Percentiles rank a stretch among this genome's conserved stretches.
These are phyloP conservation scores for Ophiocordyceps camponoti-leonardi DNA, from an alignment of 2,329 filamentous ascomycete genomes.

Conservation along the genomic window DNA sequence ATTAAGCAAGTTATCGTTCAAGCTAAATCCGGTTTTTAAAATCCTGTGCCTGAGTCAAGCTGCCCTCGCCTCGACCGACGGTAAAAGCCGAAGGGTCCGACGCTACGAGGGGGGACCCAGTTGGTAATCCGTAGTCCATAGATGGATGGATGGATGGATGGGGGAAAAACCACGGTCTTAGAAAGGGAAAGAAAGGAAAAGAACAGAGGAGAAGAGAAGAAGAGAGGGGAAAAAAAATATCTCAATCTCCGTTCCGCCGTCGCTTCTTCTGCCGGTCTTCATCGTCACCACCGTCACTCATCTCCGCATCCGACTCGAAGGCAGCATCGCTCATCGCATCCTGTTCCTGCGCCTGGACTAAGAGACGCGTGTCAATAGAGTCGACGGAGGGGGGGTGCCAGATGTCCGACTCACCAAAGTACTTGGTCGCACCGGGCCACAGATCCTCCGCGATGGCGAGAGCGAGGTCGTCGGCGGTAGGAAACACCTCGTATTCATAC, in stretches of 20 bases:
- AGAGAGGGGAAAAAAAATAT: too few species aligned
- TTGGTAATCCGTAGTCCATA: too few species aligned
- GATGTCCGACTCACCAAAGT: constrained; percentile 65
- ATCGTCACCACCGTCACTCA: constrained; percentile 24
- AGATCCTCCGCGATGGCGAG: constrained; percentile 71
- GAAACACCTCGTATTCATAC: constrained; percentile 67
- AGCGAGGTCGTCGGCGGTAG: constrained; percentile 71
- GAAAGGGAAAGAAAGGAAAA: neutral
- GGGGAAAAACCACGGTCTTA: neutral
- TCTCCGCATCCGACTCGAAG: constrained; percentile 32
- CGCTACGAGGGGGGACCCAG: too few species aligned
- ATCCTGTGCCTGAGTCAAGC: too few species aligned
- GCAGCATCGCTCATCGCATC: constrained; percentile 52
- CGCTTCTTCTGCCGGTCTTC: constrained; percentile 10
- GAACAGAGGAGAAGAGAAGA: too few species aligned
- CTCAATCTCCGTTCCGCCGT: neutral
- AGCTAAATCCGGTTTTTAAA: too few species aligned
- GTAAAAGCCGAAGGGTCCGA: neutral
- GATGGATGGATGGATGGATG: neutral
- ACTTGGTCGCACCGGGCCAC: constrained; percentile 75
- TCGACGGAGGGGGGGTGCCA: neutral
- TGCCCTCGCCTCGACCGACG: too few species aligned
- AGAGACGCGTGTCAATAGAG: neutral
- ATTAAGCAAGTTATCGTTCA: too few species aligned
- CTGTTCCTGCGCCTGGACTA: constrained; percentile 41